Evolutionary conservation across 495 filamentous ascomycete species (phyloP), one percentile per base, ranked within the genome.

Genomic region (Talaromyces trachyspermus): DNA sequence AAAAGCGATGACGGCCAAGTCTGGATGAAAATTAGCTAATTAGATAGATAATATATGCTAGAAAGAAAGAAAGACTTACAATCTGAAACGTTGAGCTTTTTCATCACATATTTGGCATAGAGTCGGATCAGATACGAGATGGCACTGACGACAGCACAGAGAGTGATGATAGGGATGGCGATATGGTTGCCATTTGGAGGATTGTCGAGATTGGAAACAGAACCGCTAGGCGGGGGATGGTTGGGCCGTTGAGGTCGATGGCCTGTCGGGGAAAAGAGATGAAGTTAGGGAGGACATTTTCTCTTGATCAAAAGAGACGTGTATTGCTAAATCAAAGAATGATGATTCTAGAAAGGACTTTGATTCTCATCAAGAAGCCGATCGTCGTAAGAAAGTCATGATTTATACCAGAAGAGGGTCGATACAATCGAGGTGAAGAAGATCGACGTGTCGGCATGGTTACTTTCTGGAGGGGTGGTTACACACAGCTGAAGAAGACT

Each of bases 161-260:
- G 19, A 9, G 46, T 43, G 33, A 48, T 37, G 10, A 65, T 50
- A 26, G 44, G 54, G 46, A 54, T 56, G 3, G 57, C 58, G 5
- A 58, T 37, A 8, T 20, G 47, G 32, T 64, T 66, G 3, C 42
- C 23, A 43, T 58, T 64, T 2, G 61, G 53, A n/a, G 63, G 61
- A 37, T 63, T 56, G 23, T 60, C 55, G 23, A 66, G 53, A 32
- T 64, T 55, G 19, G 48, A 57, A 27, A 54, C 56, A 17, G 45
- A 49, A 6, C 33, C 29, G 26, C 25, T 49, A 20, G 51, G 61
- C 17, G 41, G 44, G 15, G 8, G 27, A 57, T 20, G 22, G 44
- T 19, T 33, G 50, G 12, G 53, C 38, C n/a, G 18, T 62, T 38
- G 45, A 38, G 29, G 23, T 62, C 27, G 50, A 62, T 35, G 14